Evolutionary conservation across 495 filamentous ascomycete species (phyloP).

Genomic region (Xeromyces bisporus): DNA sequence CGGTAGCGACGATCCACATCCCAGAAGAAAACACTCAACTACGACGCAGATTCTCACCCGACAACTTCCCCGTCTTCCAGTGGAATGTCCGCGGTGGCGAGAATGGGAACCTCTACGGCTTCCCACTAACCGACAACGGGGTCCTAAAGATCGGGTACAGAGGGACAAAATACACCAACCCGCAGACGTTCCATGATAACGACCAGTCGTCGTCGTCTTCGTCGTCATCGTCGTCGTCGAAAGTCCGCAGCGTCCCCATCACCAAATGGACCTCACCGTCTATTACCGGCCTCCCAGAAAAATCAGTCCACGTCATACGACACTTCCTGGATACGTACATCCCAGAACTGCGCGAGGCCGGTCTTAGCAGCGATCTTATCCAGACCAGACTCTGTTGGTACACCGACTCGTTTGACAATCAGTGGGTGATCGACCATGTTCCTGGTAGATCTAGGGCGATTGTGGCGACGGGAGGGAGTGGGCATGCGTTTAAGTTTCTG

Average conservation of each 20-base stretch:
- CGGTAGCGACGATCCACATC: conserved; percentile 18
- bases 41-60: conserved; percentile 7
- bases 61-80: conserved; percentile 18
- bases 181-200: conserved; percentile 11
- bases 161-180: conserved; percentile 25
- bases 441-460: conserved; percentile 40
- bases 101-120: conserved; percentile 20
- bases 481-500: conserved; percentile 67
- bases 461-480: conserved; percentile 56
- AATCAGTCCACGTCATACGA: conserved; percentile 7
- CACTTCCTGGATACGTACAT: conserved; percentile 19
- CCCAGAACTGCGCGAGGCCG: conserved; percentile 11
- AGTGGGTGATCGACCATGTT: conserved; percentile 54
- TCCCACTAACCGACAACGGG: conserved; percentile 20
- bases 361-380: conserved; percentile 13
- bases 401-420: conserved; percentile 47
- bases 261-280: conserved; percentile 13
- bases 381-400: conserved; percentile 67
- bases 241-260: conserved; percentile 19
- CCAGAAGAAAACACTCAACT: conserved; percentile 7
- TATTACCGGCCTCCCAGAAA: conserved; percentile 4
- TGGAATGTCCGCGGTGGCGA: conserved; percentile 18
- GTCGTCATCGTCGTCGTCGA: not conserved
- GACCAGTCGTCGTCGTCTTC: no score
- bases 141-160: conserved; percentile 29